phyloP scores from a whole-genome alignment of 331 rosid genomes.

The Malus hybrid region DNA sequence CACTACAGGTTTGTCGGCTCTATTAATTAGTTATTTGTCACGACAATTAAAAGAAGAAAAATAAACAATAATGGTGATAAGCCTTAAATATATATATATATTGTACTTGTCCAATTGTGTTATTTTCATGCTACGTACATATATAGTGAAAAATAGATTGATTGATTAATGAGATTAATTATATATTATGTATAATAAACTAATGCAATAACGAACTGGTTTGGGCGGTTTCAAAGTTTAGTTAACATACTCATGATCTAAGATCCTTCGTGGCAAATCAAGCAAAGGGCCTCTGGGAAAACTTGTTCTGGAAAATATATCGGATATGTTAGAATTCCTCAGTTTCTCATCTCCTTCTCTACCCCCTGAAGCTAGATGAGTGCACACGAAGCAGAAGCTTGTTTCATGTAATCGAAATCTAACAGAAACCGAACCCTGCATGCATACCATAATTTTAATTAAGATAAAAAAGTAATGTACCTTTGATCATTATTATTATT shows the following conservation, averaged over 20 bases:
- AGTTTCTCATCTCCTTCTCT: conserved; percentile 59
- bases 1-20: conserved; percentile 23
- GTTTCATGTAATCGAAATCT: conserved; percentile 70
- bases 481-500: too few relatives aligned
- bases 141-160: conserved; percentile 13
- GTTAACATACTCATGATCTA: conserved; percentile 64
- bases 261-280: conserved; percentile 72
- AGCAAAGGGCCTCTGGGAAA: conserved; percentile 61
- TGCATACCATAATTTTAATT: not conserved
- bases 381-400: conserved; percentile 81
- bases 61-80: conserved; percentile 16
- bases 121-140: conserved; percentile 12
- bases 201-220: not conserved
- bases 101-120: conserved; percentile 15
- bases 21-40: conserved; percentile 1
- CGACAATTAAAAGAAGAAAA: conserved; percentile 39
- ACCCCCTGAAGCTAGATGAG: conserved; percentile 86
- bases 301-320: conserved; percentile 58
- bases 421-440: conserved; percentile 88
- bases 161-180: not conserved
- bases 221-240: conserved; percentile 26
- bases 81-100: not conserved
- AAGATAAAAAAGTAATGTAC: not conserved
- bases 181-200: not conserved
- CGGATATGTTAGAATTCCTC: conserved; percentile 68